phyloP scores from a whole-genome alignment of 2,329 filamentous ascomycete genomes.

The Diplodia mutila region DNA sequence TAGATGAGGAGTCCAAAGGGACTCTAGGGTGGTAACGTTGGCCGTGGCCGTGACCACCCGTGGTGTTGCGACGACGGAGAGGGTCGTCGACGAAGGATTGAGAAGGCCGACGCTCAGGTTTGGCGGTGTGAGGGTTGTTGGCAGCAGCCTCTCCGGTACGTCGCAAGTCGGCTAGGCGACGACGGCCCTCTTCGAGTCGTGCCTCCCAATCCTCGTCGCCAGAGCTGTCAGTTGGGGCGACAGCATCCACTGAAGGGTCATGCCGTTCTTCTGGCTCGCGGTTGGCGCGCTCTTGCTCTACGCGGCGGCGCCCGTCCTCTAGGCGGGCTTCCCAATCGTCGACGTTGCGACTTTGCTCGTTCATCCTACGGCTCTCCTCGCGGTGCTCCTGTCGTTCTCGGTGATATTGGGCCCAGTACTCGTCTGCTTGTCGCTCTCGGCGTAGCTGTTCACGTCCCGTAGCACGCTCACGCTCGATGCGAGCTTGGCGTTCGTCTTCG shows the following conservation, averaged over 20 bases:
- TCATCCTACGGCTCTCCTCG: neutral
- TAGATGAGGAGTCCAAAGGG: neutral
- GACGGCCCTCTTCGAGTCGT: constrained; percentile 4
- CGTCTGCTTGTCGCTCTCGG: neutral
- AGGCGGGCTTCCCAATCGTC: constrained; percentile 15
- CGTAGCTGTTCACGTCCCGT: constrained; percentile 3
- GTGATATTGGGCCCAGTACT: constrained; percentile 6
- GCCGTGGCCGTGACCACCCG: neutral
- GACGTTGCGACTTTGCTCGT: neutral
- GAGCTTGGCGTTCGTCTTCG: constrained; percentile 11
- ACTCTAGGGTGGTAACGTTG: neutral
- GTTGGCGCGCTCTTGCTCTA: neutral
- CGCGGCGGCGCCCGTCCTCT: constrained; percentile 11
- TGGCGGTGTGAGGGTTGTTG: neutral
- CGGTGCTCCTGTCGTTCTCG: neutral
- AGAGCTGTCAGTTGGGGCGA: neutral
- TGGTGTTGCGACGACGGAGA: neutral
- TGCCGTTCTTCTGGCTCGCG: neutral
- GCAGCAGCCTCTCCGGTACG: neutral
- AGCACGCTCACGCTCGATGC: constrained; percentile 6
- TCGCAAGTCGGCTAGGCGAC: constrained; percentile 1
- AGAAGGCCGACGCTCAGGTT: neutral
- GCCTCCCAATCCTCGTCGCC: constrained; percentile 11
- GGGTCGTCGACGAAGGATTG: neutral
- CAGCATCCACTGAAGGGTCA: neutral